Evolutionary conservation across 2,329 filamentous ascomycete genomes (phyloP), one percentile per base, ranked within the genome.

Genomic region (Trichoderma atroviride): DNA sequence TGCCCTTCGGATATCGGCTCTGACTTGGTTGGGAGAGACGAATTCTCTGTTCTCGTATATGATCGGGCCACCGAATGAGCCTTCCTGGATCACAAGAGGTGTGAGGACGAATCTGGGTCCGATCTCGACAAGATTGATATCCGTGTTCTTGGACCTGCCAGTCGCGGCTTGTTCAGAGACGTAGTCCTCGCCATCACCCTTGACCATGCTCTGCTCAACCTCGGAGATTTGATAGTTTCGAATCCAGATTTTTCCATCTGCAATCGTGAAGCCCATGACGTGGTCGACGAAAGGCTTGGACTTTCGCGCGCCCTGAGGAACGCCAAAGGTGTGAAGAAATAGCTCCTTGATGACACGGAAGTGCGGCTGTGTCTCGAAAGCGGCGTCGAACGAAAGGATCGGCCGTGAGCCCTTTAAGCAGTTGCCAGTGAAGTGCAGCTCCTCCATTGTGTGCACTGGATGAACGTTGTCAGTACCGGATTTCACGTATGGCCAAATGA

Each of bases 41-140:
- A 97, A 99, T 79, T 97, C 91, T 85, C 93, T 96, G 84, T 98
- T 98, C 85, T 98, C 93, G 82, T 97, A 99, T 77, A 99, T 96
- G 73, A 98, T 93, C 3, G 96, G 95, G 0, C 96, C 96, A 66
- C 95, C 95, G 75, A 99, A 98, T 71, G 92, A 94, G 55, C 93
- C 94, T 79, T 99, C 96, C 75, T 97, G 89, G 74, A 98, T 97
- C 69, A 98, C 90, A 73, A 97, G 97, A 0, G 96, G 95, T 31
- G 94, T 97, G 62, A 97, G 84, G 35, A 97, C 94, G 74, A 97
- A 95, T 57, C 96, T 88, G 0, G 96, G 96, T 0, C 96, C 96
- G 71, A 99, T 97, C 81, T 99, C 96, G 1, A 97, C 89, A 29
- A 99, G 86, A 70, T 87, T 91, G 71, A 98, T 84, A 73, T 96